Evolutionary conservation across 2,329 filamentous ascomycete genomes (phyloP), one percentile per base, ranked within the genome.

Genomic region (Lachnellula cervina): DNA sequence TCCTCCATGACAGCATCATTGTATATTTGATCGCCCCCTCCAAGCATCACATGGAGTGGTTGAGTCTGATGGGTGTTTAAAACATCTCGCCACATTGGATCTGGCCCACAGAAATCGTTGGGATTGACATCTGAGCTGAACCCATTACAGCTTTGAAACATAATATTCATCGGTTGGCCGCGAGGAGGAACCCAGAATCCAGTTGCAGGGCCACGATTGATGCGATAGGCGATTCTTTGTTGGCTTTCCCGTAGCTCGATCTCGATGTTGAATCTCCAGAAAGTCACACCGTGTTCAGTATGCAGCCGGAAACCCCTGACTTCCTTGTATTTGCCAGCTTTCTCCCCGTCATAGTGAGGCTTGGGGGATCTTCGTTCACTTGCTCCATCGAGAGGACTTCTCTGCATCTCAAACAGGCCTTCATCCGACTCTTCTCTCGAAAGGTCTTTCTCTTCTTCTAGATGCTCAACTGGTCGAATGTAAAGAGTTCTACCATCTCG

Each of bases 61-160:
- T 86, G 83, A 43, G 86, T 89, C 71, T 96, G 92, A 69, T 99
- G 94, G 21, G 78, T 89, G 70, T 97, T 97, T 59, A 97, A 77
- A 5, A 97, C 90, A 70, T 99, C 94, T 54, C 93, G 87, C 94
- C 95, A 99, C 73, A 99, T 80, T 1, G 94, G 94, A 72, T 99
- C 94, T 0, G 95, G 94, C 0, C 94, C 94, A 67, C 87, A 94
- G 69, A 97, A 87, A 46, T 86, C 80, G 68, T 95, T 81, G 0
- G 90, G 76, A 59, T 96, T 86, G 23, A 89, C 88, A 55, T 82
- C 87, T 51, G 87, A 71, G 64, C 90, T 93, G 76, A 99, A 99
- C 2, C 95, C 94, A 70, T 99, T 99, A 76, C 94, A 96, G 70
- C 89, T 96, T 75, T 97, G 83, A 74, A 97, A 99, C 91, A 97